Evolutionary conservation across 768 basidiomycete species (phyloP), one percentile per base, ranked within the genome.

Genomic region (Auricularia cornea): DNA sequence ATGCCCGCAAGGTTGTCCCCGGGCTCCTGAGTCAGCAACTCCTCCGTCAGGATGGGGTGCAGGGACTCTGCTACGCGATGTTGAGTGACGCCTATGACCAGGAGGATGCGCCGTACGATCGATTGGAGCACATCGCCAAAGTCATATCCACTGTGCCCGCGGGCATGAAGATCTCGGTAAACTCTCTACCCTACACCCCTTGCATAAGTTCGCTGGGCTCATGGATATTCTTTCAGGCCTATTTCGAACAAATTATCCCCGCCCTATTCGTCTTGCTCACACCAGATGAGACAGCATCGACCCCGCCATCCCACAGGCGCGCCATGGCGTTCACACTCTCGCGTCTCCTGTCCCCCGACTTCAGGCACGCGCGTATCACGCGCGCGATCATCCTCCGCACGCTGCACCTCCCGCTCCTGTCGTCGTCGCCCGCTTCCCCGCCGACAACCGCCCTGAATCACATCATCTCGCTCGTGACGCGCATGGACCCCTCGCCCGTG

Each of bases 401-500:
- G 31, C 70, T 92, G 12, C 88, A 90, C 63, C 64, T 67, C 1
- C 84, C 87, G 0, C 78, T 90, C 59, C 48, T 68, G 68, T 79
- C 28, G 68, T 64, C 8, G 38, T 33, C 44, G 44, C 30, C 40
- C 63, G 30, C 64, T 3, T 32, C 60, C 40, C 18, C 30, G 16
- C 16, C 54, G 26, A 8, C 8, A 20, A 57, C 12, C 30, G 78
- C 83, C 2, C 71, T 90, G n/a, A 74, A 76, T 5, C 79, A 74
- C 3, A 72, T 93, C 23, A 76, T 81, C 60, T 76, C 78, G 1
- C 75, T 95, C 30, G 74, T 91, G 2, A 80, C 85, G 4, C 90
- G 94, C 67, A 84, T 86, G 4, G 91, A 95, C 66, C 92, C 92
- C 4, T 88, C 90, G 3, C 89, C 92, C 0, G 72, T 75, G 2